Evolutionary conservation across 2,329 filamentous ascomycete genomes (phyloP), one percentile per base, ranked within the genome.

Genomic region (Phialophora tarda): DNA sequence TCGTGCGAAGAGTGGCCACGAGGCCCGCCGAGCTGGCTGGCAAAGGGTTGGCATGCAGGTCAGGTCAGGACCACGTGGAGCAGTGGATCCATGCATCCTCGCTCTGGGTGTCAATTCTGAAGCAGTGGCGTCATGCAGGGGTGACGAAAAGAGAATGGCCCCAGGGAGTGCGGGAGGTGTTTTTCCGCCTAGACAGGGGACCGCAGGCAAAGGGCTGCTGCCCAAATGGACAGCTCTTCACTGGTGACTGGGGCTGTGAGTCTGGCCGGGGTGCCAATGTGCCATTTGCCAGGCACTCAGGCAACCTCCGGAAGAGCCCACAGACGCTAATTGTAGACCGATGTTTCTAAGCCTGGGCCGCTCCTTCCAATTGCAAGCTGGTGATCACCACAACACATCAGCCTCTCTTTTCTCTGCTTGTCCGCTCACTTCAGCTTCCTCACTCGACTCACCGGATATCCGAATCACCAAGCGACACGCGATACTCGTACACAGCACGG

Each of bases 51-150:
- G 12, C 57, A 59, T 59, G 57, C 57, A 59, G 57, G 57, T 34
- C 57, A 50, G 44, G 24, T 34, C 57, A 50, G 44, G 24, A 44
- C 57, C 57, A 59, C 57, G 57, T 59, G 57, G 57, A 48, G 41
- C 26, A 24, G 41, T 30, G 30, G 57, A 17, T n/a, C 17, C 38
- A 21, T 44, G 38, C 38, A 4, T 34, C 21, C 41, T 50, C 50
- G 21, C 41, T 50, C 50, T 44, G 24, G 55, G 32, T 24, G 6
- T 32, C 23, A 59, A 59, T 32, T 28, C 57, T 59, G 57, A 59
- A 59, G 57, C 57, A 59, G 41, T 26, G 44, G 57, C 26, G 24
- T 48, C 24, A 44, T 59, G 57, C 57, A 59, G 44, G 56, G 41
- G 26, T 8, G 24, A 28, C 7, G 23, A 51, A 51, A 51, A 51